phyloP scores from a whole-genome alignment of 805 yeast genomes.

The Wickerhamiella allomyrinae region DNA sequence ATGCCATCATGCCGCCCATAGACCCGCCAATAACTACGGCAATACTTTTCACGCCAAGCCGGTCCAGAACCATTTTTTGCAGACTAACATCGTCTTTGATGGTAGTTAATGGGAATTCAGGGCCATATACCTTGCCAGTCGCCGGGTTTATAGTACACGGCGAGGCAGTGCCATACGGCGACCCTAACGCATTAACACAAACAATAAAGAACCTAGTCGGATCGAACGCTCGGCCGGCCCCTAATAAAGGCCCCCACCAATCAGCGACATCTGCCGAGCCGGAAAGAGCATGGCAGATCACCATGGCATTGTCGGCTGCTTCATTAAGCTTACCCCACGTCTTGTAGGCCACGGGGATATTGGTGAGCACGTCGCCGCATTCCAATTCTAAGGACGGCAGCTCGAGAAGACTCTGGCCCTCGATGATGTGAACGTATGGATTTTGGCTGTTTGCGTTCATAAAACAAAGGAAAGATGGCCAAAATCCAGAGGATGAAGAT shows the following conservation, averaged over 20 bases:
- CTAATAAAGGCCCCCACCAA: conserved; percentile 98
- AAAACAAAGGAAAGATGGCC: too few species aligned
- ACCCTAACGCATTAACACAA: conserved; percentile 85
- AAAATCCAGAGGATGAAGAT: background rate
- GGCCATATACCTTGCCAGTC: conserved; percentile 75
- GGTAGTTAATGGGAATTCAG: conserved; percentile 86
- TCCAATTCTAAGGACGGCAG: conserved; percentile 65
- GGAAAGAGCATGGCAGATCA: conserved; percentile 91
- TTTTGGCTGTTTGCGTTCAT: conserved; percentile 30
- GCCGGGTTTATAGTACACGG: conserved; percentile 74
- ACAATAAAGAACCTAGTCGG: conserved; percentile 74
- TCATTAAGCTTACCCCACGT: conserved; percentile 84
- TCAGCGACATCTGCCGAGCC: conserved; percentile 92
- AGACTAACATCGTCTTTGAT: conserved; percentile 83
- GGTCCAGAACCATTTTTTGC: conserved; percentile 64
- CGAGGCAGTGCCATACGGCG: conserved; percentile 92
- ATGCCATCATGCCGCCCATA: conserved; percentile 95
- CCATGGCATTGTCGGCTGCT: conserved; percentile 56
- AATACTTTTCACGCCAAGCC: conserved; percentile 59
- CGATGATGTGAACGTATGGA: conserved; percentile 54
- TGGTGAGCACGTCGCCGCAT: conserved; percentile 55
- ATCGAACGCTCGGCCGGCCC: conserved; percentile 77
- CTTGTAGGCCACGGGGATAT: conserved; percentile 88
- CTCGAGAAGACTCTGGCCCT: conserved; percentile 63
- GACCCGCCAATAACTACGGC: conserved; percentile 93